phyloP scores from a whole-genome alignment of 352 stramenopile genomes.

The Phytopythium aichiense region DNA sequence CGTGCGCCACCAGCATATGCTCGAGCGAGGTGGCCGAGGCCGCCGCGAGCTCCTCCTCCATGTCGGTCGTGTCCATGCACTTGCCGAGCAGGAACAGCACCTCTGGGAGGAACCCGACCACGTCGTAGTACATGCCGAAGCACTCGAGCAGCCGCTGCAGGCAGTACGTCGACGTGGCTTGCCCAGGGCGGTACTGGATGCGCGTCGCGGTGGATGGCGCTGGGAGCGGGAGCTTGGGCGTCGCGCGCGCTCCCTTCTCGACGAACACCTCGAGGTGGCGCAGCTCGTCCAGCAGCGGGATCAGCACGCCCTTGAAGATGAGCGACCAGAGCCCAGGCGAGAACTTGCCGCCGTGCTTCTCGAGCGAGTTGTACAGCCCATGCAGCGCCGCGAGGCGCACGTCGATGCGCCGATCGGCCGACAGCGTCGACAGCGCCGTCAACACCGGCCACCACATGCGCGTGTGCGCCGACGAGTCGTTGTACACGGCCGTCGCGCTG shows the following conservation, averaged over 20 bases:
- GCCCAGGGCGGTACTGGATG: slow-evolving; percentile 35
- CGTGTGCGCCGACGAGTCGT: slow-evolving; percentile 64
- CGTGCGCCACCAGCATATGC: slow-evolving; percentile 63
- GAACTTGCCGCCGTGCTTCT: slow-evolving; percentile 69
- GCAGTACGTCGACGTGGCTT: slow-evolving; percentile 64
- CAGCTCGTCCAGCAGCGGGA: slow-evolving; percentile 78
- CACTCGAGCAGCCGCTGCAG: slow-evolving; percentile 58
- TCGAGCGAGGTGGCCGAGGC: slow-evolving; percentile 57
- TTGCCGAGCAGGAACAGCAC: slow-evolving; percentile 73
- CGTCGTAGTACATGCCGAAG: slow-evolving; percentile 80
- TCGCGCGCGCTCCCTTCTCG: slow-evolving; percentile 31
- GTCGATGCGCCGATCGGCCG: slow-evolving; percentile 88
- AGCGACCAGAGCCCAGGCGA: slow-evolving; percentile 72
- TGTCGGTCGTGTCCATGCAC: slow-evolving; percentile 73
- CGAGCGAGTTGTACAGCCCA: slow-evolving; percentile 69
- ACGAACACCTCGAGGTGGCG: slow-evolving; percentile 62
- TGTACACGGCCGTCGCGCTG: slow-evolving; percentile 36
- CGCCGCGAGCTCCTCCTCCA: slow-evolving; percentile 61
- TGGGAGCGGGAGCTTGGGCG: slow-evolving; percentile 39
- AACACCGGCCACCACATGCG: slow-evolving; percentile 95
- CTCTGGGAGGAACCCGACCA: slow-evolving; percentile 70
- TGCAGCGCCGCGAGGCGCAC: slow-evolving; percentile 78
- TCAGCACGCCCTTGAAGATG: slow-evolving; percentile 84
- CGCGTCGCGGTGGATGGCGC: slow-evolving; percentile 11
- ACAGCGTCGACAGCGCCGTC: slow-evolving; percentile 92